Percentiles rank a stretch among this genome's conserved stretches.
These are phyloP conservation scores for Ceratobasidium sp. DNA, from an alignment of 1,284 basidiomycete species.

Conservation along the genomic window DNA sequence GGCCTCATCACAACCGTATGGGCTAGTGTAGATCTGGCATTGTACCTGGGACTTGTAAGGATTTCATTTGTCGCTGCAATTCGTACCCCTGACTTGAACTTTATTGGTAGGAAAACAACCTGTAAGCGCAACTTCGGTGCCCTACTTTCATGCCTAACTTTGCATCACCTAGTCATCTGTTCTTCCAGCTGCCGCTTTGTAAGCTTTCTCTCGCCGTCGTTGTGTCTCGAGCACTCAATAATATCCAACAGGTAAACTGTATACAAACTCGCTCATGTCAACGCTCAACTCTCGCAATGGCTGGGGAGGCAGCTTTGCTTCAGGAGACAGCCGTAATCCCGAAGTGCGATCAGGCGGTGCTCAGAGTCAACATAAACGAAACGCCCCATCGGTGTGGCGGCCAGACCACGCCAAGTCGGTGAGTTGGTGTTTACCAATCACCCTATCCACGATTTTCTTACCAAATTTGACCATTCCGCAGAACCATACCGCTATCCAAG, in stretches of 20 bases:
- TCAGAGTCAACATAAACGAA: constrained; percentile 3
- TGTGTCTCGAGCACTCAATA: background rate
- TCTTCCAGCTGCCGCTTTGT: constrained; percentile 35
- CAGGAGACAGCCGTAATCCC: background rate
- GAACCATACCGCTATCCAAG: constrained; percentile 6
- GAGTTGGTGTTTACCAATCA: background rate
- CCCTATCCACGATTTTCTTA: background rate
- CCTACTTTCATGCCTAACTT: background rate
- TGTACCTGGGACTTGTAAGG: constrained; percentile 52
- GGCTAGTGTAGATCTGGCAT: constrained; percentile 50
- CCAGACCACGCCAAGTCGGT: constrained; percentile 22
- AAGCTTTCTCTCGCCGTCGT: background rate
- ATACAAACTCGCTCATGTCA: constrained; percentile 36
- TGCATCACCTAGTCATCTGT: constrained; percentile 1
- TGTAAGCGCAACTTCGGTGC: background rate
- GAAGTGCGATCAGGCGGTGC: constrained; percentile 18
- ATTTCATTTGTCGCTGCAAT: background rate
- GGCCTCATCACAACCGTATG: constrained; percentile 51
- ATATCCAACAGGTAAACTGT: constrained; percentile 21
- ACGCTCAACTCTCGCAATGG: constrained; percentile 35
- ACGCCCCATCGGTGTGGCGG: constrained; percentile 21
- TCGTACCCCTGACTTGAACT: background rate
- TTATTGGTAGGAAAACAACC: constrained; percentile 8
- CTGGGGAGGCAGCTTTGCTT: constrained; percentile 35
- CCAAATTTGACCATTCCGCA: background rate